These are phyloP conservation scores for Paspalum vaginatum DNA, from an alignment of 176 grass and related monocot species.

Conservation along the genomic window DNA sequence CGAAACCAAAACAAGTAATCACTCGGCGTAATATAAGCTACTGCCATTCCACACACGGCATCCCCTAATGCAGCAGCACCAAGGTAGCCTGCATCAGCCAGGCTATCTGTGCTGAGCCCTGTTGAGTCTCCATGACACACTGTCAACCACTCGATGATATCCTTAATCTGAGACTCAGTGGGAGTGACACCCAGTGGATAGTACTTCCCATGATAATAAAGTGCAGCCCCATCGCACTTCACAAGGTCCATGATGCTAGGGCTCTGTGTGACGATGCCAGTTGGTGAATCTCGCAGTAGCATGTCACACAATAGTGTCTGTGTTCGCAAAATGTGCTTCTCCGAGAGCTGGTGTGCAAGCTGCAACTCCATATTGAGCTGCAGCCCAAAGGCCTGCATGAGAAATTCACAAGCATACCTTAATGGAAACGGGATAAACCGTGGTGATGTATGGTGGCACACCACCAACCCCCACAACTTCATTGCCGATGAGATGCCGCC, in stretches of 20 bases:
- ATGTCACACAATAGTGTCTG: constrained; percentile 97
- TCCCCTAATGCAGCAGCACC: constrained; percentile 78
- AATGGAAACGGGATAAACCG: constrained; percentile 88
- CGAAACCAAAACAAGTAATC: constrained; percentile 99
- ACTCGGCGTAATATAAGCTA: constrained; percentile 81
- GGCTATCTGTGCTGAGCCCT: constrained; percentile 91
- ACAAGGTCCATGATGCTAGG: constrained; percentile 99
- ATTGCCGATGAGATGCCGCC: constrained; percentile 50
- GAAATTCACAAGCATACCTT: constrained; percentile 93
- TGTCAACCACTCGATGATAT: constrained; percentile 84
- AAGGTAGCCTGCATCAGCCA: constrained; percentile 85
- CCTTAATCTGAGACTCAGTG: constrained; percentile 81
- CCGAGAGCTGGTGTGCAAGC: constrained; percentile 77
- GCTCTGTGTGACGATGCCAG: constrained; percentile 92
- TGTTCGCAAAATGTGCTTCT: constrained; percentile 89
- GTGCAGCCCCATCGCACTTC: constrained; percentile 93
- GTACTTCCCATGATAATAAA: constrained; percentile 86
- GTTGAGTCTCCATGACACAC: constrained; percentile 79
- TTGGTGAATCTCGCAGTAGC: constrained; percentile 89
- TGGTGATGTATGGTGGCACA: constrained; percentile 94
- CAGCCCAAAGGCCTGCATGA: constrained; percentile 94
- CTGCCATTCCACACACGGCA: constrained; percentile 91
- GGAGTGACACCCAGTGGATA: constrained; percentile 85
- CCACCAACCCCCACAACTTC: constrained; percentile 97
- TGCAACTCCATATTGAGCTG: constrained; percentile 99